These are phyloP conservation scores for Chalaropsis thielavioides DNA, from an alignment of 2,329 filamentous ascomycete species.

Conservation along the genomic window DNA sequence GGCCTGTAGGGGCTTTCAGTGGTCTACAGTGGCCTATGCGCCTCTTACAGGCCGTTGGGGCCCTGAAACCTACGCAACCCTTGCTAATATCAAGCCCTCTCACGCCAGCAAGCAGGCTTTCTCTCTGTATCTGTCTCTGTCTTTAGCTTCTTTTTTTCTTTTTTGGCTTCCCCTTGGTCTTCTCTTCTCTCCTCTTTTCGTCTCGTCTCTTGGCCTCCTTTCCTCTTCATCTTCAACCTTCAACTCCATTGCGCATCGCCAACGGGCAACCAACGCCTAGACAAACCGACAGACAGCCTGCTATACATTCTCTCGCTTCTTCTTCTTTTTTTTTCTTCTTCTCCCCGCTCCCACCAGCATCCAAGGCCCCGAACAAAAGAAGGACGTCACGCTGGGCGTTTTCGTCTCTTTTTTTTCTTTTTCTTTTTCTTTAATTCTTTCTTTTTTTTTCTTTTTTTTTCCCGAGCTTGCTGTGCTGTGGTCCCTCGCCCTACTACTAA, in stretches of 20 bases:
- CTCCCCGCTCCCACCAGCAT: too few relatives aligned
- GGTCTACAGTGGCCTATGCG: too few relatives aligned
- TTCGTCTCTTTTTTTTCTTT: neutral
- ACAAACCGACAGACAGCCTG: neutral
- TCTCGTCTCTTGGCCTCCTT: neutral
- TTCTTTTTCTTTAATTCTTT: constrained; percentile 1
- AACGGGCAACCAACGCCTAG: neutral
- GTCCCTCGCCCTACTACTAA: neutral
- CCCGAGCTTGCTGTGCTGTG: neutral
- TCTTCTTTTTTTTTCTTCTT: neutral
- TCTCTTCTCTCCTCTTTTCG: neutral
- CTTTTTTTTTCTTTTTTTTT: constrained; percentile 5
- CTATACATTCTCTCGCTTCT: neutral
- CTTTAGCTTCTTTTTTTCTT: too few relatives aligned
- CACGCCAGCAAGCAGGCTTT: too few relatives aligned
- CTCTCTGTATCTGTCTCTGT: too few relatives aligned
- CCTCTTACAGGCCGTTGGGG: too few relatives aligned
- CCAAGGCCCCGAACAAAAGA: neutral
- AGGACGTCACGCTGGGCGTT: constrained; percentile 9
- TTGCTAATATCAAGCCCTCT: too few relatives aligned
- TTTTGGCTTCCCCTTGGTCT: neutral
- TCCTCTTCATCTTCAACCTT: neutral
- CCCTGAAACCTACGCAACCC: too few relatives aligned
- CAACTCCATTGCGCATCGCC: neutral
- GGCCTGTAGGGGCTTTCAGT: too few relatives aligned